Base-by-base conservation (phyloP, 2,329 filamentous ascomycete species). In the Pezicula neosporulosa region DNA sequence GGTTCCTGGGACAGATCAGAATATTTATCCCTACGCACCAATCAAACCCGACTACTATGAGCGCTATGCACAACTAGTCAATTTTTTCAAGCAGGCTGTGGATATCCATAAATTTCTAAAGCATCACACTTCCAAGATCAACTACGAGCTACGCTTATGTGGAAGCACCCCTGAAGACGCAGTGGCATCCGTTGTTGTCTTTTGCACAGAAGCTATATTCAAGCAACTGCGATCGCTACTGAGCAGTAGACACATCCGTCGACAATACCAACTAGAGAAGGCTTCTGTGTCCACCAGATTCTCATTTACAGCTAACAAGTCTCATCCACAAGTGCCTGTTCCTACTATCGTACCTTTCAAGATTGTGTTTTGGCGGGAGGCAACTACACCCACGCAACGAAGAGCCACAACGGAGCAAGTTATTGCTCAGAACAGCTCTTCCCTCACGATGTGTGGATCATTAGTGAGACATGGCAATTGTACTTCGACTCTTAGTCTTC, bases 51-150 rank as follows among this genome's bases (percentile, higher is more conserved):
- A 46, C 38, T 45, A 37, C 42, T 41, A 50, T 2, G 42, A 50
- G 41, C 41, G 48, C 24, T 50, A 45, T 50, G 41, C 42, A 21
- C 41, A 45, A 38, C 28, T 50, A 3, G 48, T 50, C 33, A 30
- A 50, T 45, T 46, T 50, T 35, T 50, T 50, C 33, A 50, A 50
- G 24, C 48, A 45, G 18, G 48, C 48, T 45, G 48, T 50, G 18
- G 48, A 50, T 45, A 27, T 4, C 35, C 3, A 37, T 37, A 37
- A 37, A 37, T 37, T 37, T 37, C 35, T 37, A 37, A 37, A 37
- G 6, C 6, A 21, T 24, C 41, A 50, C 28, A 50, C 48, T 27
- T 50, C 42, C 15, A 50, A 45, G 16, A 50, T 39, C 16, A 50
- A 38, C 42, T 46, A 50, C 19, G 48, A 46, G 35, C 33, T 50